Base-by-base conservation (phyloP, 2,329 filamentous ascomycete genomes). In the Colletotrichum cereale region DNA sequence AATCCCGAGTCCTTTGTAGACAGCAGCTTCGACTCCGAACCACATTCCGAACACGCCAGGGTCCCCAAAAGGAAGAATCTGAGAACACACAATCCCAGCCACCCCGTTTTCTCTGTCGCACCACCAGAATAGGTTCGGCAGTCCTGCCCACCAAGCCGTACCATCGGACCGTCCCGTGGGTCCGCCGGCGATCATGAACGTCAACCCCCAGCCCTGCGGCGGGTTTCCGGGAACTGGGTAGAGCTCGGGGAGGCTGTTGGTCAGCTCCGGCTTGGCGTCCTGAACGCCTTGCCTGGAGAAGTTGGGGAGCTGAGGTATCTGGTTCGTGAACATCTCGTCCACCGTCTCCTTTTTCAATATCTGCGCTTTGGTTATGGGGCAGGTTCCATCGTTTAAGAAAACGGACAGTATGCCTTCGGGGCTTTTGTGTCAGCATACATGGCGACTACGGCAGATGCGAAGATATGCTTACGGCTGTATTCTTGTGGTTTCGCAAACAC, bases 161-260 rank as follows among this genome's bases (percentile, higher is more conserved):
- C 83, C 81, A 2, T 74, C 78, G 0, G 86, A 87, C 11, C 89
- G 82, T 0, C 89, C 89, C 3, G 89, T 88, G 1, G 78, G 74
- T 0, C 84, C 84, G 0, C 84, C 84, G 26, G 80, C 77, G 21
- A 79, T 87, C 84, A 90, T 87, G 60, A 89, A 89, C 0, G 84
- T 86, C 40, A 92, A 79, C 0, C 90, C 89, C 89, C 89, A 92
- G 14, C 91, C 91, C 76, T 92, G 90, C 0, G 89, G 86, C 52
- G 83, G 84, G 71, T 86, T 76, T 0, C 78, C 76, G 0, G 79
- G 58, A 2, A 83, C 77, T 0, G 83, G 83, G 74, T 87, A 91
- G 16, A 91, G 65, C 38, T 90, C 87, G 0, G 52, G 53, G 2
- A 86, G 72, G 0, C 79, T 76, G 74, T 87, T 86, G 2, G 85